Conservation (phyloP, 2,329 filamentous ascomycete genomes). For the Endoconidiophora polonica region DNA sequence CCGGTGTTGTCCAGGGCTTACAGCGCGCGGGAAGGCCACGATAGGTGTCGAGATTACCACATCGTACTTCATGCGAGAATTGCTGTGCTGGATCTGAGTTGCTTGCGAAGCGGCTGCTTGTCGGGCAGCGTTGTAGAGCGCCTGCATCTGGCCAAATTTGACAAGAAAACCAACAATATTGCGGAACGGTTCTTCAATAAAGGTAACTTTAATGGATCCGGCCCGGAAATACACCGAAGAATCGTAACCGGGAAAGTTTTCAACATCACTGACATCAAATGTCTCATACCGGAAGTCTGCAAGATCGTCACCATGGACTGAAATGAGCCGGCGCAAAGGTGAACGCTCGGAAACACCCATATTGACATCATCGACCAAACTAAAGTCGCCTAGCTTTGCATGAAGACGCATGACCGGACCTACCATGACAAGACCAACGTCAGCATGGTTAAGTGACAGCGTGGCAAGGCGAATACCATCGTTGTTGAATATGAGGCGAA, state of each 20-base stretch:
- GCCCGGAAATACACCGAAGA: conserved; percentile 80
- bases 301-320: conserved; percentile 87
- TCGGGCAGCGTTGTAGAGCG: conserved; percentile 90
- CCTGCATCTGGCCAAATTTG: conserved; percentile 99
- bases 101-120: conserved; percentile 90
- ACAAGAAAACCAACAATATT: conserved; percentile 97
- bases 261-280: conserved; percentile 54
- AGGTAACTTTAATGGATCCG: conserved; percentile 92
- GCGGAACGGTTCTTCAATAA: conserved; percentile 89
- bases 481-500: conserved; percentile 88
- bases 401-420: conserved; percentile 77
- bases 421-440: conserved; percentile 76
- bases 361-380: conserved; percentile 84
- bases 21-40: conserved; percentile 73
- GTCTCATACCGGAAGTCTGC: conserved; percentile 97
- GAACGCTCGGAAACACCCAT: conserved; percentile 71
- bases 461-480: conserved; percentile 92
- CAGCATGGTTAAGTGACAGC: conserved; percentile 77
- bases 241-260: conserved; percentile 83
- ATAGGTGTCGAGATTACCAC: conserved; percentile 90
- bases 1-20: conserved; percentile 50
- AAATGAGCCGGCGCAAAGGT: conserved; percentile 68
- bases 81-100: conserved; percentile 79
- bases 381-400: conserved; percentile 73
- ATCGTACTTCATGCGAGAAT: conserved; percentile 84